Base-by-base conservation (phyloP, 805 yeast species). In the Cyberlindnera petersonii region DNA sequence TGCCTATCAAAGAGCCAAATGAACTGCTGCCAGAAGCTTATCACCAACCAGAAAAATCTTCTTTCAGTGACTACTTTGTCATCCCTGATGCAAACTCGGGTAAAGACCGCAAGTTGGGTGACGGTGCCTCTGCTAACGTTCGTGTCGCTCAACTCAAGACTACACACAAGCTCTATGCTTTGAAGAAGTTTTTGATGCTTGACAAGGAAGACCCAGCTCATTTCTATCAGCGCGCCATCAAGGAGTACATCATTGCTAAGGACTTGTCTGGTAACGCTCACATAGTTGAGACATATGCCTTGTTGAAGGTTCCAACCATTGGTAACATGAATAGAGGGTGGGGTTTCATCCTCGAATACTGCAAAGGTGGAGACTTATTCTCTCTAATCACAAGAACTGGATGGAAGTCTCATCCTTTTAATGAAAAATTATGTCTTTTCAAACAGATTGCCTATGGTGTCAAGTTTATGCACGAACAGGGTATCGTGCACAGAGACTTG, bases 111-210 rank as follows among this genome's bases (percentile, higher is more conserved):
- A 73, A 70, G 33, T 58, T 84, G 35, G 93, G 89, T 3, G 74
- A 72, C 39, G 93, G 94, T 33, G 89, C 89, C 4, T 75, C 84
- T 3, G 74, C 86, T 5, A 74, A 74, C 34, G 88, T 84, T 16
- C 66, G 80, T 39, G 72, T 72, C 40, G 59, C 74, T 4, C 63
- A 65, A 39, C 57, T 63, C 13, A 58, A 63, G 28, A 49, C 57
- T 18, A 56, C 59, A 17, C 68, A 68, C 39, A 68, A 70, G 41
- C 47, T 69, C 6, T 82, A 62, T 58, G 91, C 91, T 0, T 65
- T 83, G 53, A 84, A 84, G 58, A 76, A 75, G 53, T 77, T 84
- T 50, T 65, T 72, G 8, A 59, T 82, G 34, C 71, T 83, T 33
- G 49, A 48, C n/a, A 73, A 74, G 46, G 95, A 85, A 59, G 64